phyloP scores from a whole-genome alignment of 768 basidiomycete genomes.

The Gymnopilus dilepis region DNA sequence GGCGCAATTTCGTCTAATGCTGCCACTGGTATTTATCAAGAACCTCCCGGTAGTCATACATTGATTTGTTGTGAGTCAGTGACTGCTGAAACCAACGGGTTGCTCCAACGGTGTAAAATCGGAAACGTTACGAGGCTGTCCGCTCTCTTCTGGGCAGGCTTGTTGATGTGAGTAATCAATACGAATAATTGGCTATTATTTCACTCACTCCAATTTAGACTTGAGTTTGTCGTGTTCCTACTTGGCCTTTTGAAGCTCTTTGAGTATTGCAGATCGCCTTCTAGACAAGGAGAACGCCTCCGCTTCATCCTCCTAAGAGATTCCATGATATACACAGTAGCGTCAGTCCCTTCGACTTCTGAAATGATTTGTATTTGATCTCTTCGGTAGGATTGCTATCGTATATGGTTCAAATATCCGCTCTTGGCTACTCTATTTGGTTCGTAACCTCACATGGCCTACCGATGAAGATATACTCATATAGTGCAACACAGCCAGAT shows the following conservation, averaged over 20 bases:
- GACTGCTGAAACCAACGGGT: background rate
- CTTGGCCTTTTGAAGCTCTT: background rate
- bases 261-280: background rate
- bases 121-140: background rate
- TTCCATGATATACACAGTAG: background rate
- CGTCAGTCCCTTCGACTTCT: background rate
- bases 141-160: background rate
- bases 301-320: constrained; percentile 4
- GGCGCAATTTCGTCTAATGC: background rate
- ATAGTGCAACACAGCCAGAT: constrained; percentile 1
- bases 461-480: background rate
- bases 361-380: background rate
- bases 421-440: background rate
- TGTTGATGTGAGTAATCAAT: background rate
- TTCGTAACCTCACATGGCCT: background rate
- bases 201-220: background rate
- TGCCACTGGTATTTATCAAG: background rate
- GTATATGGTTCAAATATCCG: background rate
- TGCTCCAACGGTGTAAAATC: background rate
- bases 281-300: background rate
- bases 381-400: background rate
- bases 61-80: background rate
- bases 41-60: too few species aligned
- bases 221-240: background rate
- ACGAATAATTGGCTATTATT: background rate